Evolutionary conservation across 495 filamentous ascomycete species (phyloP).

Genomic region (Aeminium ludgeri): DNA sequence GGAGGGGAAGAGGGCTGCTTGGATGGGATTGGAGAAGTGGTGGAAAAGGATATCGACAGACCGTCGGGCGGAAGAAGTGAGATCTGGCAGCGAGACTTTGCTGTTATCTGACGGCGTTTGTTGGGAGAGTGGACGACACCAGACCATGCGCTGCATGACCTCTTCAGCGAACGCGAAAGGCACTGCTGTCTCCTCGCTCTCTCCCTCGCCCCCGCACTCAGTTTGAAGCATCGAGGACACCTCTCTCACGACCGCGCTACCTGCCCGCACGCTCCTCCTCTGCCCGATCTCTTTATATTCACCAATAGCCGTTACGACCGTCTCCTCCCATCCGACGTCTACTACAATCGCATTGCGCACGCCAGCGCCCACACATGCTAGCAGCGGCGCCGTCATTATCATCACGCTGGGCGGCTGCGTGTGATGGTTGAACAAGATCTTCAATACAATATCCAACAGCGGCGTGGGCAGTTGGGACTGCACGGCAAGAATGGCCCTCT

Average conservation of each 20-base stretch:
- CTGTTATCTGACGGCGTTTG: constrained; percentile 14
- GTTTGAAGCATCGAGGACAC: constrained; percentile 44
- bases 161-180: constrained; percentile 67
- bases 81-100: constrained; percentile 22
- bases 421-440: constrained; percentile 52
- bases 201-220: constrained; percentile 7
- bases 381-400: constrained; percentile 55
- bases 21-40: constrained; percentile 52
- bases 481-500: constrained; percentile 51
- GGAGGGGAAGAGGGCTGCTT: constrained; percentile 51
- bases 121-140: constrained; percentile 35
- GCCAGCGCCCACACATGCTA: constrained; percentile 60
- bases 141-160: constrained; percentile 51
- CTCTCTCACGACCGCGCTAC: constrained; percentile 48
- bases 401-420: constrained; percentile 72
- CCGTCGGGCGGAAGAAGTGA: constrained; percentile 32
- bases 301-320: constrained; percentile 61
- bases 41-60: constrained; percentile 46
- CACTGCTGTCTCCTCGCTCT: constrained; percentile 20
- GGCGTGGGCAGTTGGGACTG: constrained; percentile 65
- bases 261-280: constrained; percentile 54
- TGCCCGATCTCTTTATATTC: constrained; percentile 68
- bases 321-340: constrained; percentile 86
- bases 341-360: constrained; percentile 65
- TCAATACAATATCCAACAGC: constrained; percentile 54